Evolutionary conservation across 2,329 filamentous ascomycete species (phyloP).

Genomic region (Neofusicoccum sp.): DNA sequence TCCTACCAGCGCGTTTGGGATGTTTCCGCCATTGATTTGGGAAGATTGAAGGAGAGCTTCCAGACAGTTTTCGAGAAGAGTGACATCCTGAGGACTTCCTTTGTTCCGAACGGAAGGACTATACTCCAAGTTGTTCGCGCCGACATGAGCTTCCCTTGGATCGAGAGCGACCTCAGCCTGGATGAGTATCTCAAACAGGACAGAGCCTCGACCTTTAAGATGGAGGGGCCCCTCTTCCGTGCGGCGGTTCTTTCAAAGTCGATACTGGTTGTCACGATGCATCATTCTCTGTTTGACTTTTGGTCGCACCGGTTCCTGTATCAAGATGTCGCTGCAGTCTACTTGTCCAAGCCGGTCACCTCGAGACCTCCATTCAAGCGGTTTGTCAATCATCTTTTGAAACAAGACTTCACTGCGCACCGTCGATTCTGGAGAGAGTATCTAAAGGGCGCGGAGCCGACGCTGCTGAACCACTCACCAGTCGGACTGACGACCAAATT

Average conservation of each 20-base stretch:
- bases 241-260: background rate
- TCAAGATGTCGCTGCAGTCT: conserved; percentile 11
- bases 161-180: background rate
- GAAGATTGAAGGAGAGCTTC: conserved; percentile 34
- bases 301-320: conserved; percentile 20
- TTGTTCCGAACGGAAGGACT: conserved; percentile 19
- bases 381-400: background rate
- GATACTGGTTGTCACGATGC: conserved; percentile 16
- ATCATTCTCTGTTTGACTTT: conserved; percentile 22
- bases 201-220: background rate
- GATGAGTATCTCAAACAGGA: background rate
- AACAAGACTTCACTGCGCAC: background rate
- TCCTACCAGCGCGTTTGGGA: background rate
- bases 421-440: background rate
- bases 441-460: background rate
- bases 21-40: background rate
- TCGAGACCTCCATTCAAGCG: background rate
- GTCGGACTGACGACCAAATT: background rate
- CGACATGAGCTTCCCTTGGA: background rate
- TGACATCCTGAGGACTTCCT: conserved; percentile 40
- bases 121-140: conserved; percentile 11
- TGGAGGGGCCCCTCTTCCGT: conserved; percentile 6
- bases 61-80: conserved; percentile 29
- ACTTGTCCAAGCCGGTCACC: background rate
- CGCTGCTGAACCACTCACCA: background rate